Evolutionary conservation across 108 stramenopile species (phyloP), one percentile per base, ranked within the genome.

Genomic region (Nannochloropsis granulata): DNA sequence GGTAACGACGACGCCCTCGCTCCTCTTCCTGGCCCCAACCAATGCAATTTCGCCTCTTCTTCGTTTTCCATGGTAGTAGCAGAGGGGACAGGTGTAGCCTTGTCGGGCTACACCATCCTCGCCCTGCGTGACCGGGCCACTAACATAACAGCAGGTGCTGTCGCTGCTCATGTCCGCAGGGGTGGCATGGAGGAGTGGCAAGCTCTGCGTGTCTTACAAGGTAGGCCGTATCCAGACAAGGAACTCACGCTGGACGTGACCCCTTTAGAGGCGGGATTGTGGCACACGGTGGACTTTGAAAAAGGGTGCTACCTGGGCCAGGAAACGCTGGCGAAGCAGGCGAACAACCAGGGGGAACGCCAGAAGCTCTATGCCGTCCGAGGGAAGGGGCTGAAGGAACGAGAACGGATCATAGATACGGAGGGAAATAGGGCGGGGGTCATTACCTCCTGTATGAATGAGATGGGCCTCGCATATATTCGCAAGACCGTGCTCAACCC

Each of bases 301-400:
- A 87, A 87, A 80, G 86, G 86, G 16, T 87, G 86, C 80, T 87
- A 87, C 45, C 80, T 87, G 34, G 86, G 86, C 14, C 86, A 87
- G 43, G 86, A 87, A 79, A 83, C 86, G 13, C 86, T 82, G 21
- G 86, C 79, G 44, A 86, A 83, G 80, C 56, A 71, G 56, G 56
- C 56, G 21, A 71, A 71, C 56, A 71, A 71, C 56, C 5, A 71
- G 11, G 56, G 56, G 56, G 56, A 71, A n/a, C 56, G 56, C 21
- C 56, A 71, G 56, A 71, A n/a, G 10, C 56, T 71, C 56, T 71
- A n/a, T n/a, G 56, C 56, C 56, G 56, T 71, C 21, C 16, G 56
- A 71, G 56, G 56, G 2, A 71, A 71, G 56, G 56, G 56, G 21
- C n/a, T 71, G 10, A n/a, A 71, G 56, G 56, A 71, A n/a, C 16